Evolutionary conservation across 2,329 filamentous ascomycete species (phyloP), one percentile per base, ranked within the genome.

Genomic region (Aspergillus flavus): DNA sequence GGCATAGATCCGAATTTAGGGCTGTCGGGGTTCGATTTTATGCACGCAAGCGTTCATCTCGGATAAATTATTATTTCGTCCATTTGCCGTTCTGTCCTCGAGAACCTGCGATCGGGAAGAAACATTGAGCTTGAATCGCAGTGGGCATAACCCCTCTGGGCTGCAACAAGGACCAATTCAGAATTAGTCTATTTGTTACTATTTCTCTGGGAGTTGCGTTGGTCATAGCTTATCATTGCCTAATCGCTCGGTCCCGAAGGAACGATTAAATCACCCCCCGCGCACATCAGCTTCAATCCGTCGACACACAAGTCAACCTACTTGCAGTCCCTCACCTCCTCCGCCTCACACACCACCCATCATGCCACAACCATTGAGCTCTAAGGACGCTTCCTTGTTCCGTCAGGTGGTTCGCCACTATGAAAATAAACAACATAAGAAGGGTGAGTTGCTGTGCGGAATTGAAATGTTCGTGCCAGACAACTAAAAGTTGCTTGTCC

Each of bases 391-490:
- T 73, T 90, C 94, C 78, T 90, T 97, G 82, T 99, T 99, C 81
- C 91, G 93, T 68, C 92, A 94, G 77, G 89, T 99, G 69, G 93
- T 99, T 74, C 94, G 94, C 78, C 89, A 92, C 81, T 99, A 98
- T 84, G 95, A 99, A 81, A 91, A 94, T 77, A 99, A 99, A 81
- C 94, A 98, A 76, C 97, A 98, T 84, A 99, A 98, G 83, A 91
- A 91, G 79, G 88, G 87, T 88, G 72, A 36, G 71, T 65, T 57
- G 64, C 45, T 59, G 59, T 56, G 48, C 58, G 21, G 43, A 58
- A 60, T 64, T 57, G 48, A 60, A 59, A 57, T 21, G 55, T 57
- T 57, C 57, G 55, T 59, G 59, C 64, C 43, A 50, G 66, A 62
- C 59, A 57, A 61, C 63, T 64, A 68, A 69, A 66, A 59, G 61